A percentile compares a stretch with the other conserved stretches of the same genome.
Conservation (phyloP, 768 basidiomycete species). For the Lentinula raphanica region DNA sequence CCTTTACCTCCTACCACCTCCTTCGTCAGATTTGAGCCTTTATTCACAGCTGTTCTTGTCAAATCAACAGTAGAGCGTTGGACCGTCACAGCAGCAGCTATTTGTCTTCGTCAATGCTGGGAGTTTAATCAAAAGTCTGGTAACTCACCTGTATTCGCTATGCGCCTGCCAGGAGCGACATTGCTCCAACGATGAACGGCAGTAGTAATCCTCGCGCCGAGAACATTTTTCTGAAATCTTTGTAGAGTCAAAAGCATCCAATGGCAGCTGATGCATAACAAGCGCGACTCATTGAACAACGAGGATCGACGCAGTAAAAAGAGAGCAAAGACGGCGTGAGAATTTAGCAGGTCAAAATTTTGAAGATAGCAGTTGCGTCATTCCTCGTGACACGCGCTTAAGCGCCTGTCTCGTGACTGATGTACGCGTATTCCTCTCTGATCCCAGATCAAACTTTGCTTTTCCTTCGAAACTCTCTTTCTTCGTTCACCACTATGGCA, state of each 20-base stretch:
- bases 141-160: neutral
- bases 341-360: neutral
- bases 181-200: neutral
- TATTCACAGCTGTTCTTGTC: too few relatives aligned
- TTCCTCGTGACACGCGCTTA: neutral
- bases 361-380: neutral
- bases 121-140: too few relatives aligned
- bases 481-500: conserved; percentile 40
- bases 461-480: neutral
- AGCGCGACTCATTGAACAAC: neutral
- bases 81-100: neutral
- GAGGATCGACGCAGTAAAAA: neutral
- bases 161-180: neutral
- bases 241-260: neutral
- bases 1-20: too few relatives aligned
- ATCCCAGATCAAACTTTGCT: neutral
- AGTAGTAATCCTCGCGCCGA: neutral
- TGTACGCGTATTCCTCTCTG: neutral
- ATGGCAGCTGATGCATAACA: neutral
- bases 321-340: neutral
- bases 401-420: neutral
- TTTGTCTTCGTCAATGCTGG: neutral
- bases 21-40: too few relatives aligned
- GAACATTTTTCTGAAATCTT: neutral
- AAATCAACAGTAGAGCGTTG: too few relatives aligned